Conservation (phyloP, 1,284 basidiomycete species). For the Lentinula novae-zelandiae region DNA sequence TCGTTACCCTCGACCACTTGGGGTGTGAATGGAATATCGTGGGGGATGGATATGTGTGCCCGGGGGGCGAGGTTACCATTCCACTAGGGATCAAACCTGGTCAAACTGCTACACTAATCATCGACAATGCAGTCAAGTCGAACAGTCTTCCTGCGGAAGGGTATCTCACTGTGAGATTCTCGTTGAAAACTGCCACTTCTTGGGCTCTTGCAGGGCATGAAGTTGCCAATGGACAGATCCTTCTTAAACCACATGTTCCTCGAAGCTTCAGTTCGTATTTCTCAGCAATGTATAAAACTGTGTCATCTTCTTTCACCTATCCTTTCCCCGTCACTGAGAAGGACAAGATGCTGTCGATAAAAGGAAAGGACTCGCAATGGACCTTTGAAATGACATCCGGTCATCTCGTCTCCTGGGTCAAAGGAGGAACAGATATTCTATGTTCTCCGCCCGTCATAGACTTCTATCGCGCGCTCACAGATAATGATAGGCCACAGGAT, state of each 20-base stretch:
- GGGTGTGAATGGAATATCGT: slow-evolving; percentile 7
- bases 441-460: slow-evolving; percentile 8
- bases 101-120: neutral
- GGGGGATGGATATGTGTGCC: slow-evolving; percentile 1
- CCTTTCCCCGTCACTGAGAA: neutral
- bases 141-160: slow-evolving; percentile 1
- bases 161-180: slow-evolving; percentile 8
- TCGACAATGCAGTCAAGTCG: neutral
- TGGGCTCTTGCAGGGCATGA: slow-evolving; percentile 13
- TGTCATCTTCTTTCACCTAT: neutral
- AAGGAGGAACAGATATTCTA: slow-evolving; percentile 6
- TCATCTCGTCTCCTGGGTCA: slow-evolving; percentile 6
- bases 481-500: slow-evolving; percentile 11
- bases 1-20: slow-evolving; percentile 13
- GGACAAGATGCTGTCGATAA: neutral
- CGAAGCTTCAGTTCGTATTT: neutral
- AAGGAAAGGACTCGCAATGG: slow-evolving; percentile 2
- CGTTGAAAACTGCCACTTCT: neutral
- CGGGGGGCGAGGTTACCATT: slow-evolving; percentile 4
- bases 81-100: slow-evolving; percentile 4
- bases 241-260: neutral
- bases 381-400: slow-evolving; percentile 11
- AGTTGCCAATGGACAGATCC: slow-evolving; percentile 12
- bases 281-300: slow-evolving; percentile 2
- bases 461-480: slow-evolving; percentile 12